A percentile compares a stretch with the other conserved stretches of the same genome.
Evolutionary conservation across 768 basidiomycete genomes (phyloP).

Genomic region (Agrocybe praecox): DNA sequence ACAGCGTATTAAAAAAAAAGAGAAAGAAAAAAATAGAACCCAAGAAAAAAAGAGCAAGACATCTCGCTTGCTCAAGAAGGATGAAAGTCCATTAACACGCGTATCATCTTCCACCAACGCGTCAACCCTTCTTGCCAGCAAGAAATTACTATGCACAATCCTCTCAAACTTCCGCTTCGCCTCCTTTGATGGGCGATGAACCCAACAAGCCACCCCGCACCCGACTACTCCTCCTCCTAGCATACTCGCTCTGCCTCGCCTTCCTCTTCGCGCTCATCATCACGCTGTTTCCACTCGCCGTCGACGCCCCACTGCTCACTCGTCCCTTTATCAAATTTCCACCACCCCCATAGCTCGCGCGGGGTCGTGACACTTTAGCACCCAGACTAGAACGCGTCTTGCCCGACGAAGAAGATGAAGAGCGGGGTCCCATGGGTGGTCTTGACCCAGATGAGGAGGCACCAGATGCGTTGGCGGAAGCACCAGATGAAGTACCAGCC

Average conservation of each 20-base stretch:
- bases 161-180: neutral
- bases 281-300: slow-evolving; percentile 31
- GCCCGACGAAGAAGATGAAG: slow-evolving; percentile 10
- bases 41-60: neutral
- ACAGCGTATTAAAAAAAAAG: neutral
- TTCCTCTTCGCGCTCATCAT: slow-evolving; percentile 72
- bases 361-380: slow-evolving; percentile 34
- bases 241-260: slow-evolving; percentile 77
- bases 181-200: neutral
- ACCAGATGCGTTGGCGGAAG: slow-evolving; percentile 22
- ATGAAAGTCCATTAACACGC: neutral
- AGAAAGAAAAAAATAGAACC: neutral
- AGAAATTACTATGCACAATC: neutral
- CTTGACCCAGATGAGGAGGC: slow-evolving; percentile 25
- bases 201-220: neutral
- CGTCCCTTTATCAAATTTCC: slow-evolving; percentile 24
- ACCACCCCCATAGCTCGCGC: slow-evolving; percentile 36
- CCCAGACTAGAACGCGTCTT: slow-evolving; percentile 57
- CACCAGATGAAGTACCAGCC: slow-evolving; percentile 24
- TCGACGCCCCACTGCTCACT: slow-evolving; percentile 19
- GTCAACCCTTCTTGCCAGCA: neutral
- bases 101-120: neutral
- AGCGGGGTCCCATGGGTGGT: slow-evolving; percentile 11
- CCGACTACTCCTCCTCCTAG: slow-evolving; percentile 49
- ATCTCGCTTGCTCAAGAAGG: neutral